Percentiles rank a stretch among this genome's conserved stretches.
Evolutionary conservation across 805 yeast genomes (phyloP).

Genomic region (Yarrowia sp.): DNA sequence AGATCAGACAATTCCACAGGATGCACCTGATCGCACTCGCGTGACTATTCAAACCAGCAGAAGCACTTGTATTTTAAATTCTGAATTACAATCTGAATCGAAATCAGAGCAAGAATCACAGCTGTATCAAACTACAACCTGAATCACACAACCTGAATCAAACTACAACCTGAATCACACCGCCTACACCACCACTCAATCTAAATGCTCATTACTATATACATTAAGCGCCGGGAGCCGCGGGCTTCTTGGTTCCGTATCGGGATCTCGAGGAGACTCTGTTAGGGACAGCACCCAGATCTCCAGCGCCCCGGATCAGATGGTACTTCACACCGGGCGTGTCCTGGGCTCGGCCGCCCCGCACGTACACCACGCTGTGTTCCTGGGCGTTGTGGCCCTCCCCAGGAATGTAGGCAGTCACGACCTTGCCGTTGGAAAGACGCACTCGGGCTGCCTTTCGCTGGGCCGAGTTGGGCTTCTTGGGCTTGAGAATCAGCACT

Average conservation of each 20-base stretch:
- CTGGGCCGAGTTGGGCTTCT: conserved; percentile 97
- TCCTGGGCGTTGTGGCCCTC: conserved; percentile 98
- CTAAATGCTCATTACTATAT: conserved; percentile 10
- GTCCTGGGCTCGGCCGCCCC: conserved; percentile 99
- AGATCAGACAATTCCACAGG: too few relatives aligned
- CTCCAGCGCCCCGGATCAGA: conserved; percentile 88
- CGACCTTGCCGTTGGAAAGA: conserved; percentile 81
- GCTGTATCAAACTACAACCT: too few relatives aligned
- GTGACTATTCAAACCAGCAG: too few relatives aligned
- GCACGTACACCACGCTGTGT: conserved; percentile 89
- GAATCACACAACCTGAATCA: neutral
- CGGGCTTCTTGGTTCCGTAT: conserved; percentile 77
- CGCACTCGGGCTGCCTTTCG: conserved; percentile 96
- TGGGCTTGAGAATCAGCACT: conserved; percentile 94
- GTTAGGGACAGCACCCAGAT: conserved; percentile 91
- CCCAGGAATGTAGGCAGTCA: conserved; percentile 94
- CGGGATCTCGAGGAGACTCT: conserved; percentile 86
- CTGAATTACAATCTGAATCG: too few relatives aligned
- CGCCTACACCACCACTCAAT: neutral
- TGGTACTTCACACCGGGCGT: conserved; percentile 97
- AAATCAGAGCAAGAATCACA: too few relatives aligned
- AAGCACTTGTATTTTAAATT: too few relatives aligned
- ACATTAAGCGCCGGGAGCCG: conserved; percentile 31
- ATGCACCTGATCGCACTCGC: too few relatives aligned
- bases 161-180: neutral